Conservation (phyloP, 208 protist species). For the Crithidia fasciculata region DNA sequence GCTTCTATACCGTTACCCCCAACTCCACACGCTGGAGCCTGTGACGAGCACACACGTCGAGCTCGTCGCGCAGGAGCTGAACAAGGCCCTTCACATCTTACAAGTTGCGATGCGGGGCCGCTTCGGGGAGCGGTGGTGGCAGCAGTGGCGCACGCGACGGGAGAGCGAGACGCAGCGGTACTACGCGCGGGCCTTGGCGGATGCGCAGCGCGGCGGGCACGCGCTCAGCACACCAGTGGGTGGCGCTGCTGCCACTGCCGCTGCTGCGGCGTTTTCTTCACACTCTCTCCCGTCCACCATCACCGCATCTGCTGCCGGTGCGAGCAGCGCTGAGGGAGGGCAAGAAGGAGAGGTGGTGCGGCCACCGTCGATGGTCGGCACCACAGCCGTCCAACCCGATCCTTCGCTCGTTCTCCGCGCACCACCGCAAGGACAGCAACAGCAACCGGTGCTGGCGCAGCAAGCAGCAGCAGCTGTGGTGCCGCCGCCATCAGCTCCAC, state of each 20-base stretch:
- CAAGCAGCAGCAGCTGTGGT: not conserved
- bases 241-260: not conserved
- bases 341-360: not conserved
- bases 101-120: slow-evolving; percentile 32
- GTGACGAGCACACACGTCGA: slow-evolving; percentile 28
- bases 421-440: too few species aligned
- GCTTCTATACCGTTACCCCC: slow-evolving; percentile 35
- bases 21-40: slow-evolving; percentile 39
- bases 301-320: not conserved
- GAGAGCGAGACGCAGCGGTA: slow-evolving; percentile 40
- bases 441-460: not conserved
- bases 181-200: slow-evolving; percentile 38
- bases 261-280: not conserved
- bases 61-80: slow-evolving; percentile 50
- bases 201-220: slow-evolving; percentile 30
- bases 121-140: slow-evolving; percentile 29
- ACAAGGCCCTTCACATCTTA: slow-evolving; percentile 56
- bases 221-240: not conserved
- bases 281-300: not conserved
- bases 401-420: slow-evolving; percentile 6
- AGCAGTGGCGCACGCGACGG: slow-evolving; percentile 27
- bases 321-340: too few species aligned
- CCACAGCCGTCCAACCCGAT: slow-evolving; percentile 6
- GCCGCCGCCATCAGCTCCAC: slow-evolving; percentile 18
- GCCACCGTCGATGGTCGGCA: slow-evolving; percentile 4